Conservation (phyloP, 495 filamentous ascomycete genomes). For the Penicillium silybi region DNA sequence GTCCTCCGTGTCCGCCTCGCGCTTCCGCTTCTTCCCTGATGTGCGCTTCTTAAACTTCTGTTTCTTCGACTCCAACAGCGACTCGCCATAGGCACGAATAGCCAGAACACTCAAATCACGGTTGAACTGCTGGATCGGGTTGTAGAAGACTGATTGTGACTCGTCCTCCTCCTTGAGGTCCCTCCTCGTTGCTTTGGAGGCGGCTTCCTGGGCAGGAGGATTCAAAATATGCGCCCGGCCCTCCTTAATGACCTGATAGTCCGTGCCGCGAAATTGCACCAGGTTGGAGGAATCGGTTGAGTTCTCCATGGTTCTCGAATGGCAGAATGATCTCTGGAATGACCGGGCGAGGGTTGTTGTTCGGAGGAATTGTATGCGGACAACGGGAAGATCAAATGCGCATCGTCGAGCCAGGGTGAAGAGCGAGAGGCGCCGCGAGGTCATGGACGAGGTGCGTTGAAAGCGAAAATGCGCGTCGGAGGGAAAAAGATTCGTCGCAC, state of each 20-base stretch:
- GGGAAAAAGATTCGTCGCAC: conserved; percentile 22
- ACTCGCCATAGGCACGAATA: conserved; percentile 78
- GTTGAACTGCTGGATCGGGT: conserved; percentile 98
- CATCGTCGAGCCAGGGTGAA: conserved; percentile 8
- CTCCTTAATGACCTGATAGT: conserved; percentile 64
- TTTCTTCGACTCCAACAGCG: conserved; percentile 46
- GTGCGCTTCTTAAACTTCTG: conserved; percentile 40
- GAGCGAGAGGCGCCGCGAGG: conserved; percentile 2
- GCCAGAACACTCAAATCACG: conserved; percentile 89
- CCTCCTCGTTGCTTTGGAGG: conserved; percentile 39
- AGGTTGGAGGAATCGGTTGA: conserved; percentile 10
- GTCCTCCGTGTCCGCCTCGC: conserved; percentile 24
- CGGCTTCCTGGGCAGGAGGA: conserved; percentile 45
- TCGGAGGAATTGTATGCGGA: background rate
- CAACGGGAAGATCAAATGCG: conserved; percentile 3
- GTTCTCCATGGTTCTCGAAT: conserved; percentile 18
- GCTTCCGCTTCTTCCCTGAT: conserved; percentile 51
- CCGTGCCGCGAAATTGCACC: conserved; percentile 42
- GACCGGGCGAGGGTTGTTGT: background rate
- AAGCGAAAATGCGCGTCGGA: conserved; percentile 1
- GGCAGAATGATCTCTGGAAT: conserved; percentile 1
- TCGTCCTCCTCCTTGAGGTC: conserved; percentile 47
- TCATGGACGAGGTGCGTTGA: conserved; percentile 12
- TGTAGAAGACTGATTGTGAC: conserved; percentile 89
- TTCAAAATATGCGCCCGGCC: conserved; percentile 65